Percentiles rank a stretch among this genome's conserved stretches.
phyloP scores from a whole-genome alignment of 2,329 filamentous ascomycete species.

The Colletotrichum sp. region DNA sequence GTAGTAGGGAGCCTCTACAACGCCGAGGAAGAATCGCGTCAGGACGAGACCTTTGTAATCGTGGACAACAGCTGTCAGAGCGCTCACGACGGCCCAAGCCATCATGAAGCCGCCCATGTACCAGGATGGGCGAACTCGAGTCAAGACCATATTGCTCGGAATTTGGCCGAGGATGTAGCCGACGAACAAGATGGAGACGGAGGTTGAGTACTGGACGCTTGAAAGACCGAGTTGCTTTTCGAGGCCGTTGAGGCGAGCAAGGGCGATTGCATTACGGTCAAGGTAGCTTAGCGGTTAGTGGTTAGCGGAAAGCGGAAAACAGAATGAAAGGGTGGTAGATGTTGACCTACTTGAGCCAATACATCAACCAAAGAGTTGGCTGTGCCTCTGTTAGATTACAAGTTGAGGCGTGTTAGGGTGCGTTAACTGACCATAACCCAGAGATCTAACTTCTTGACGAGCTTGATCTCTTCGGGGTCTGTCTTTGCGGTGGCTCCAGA shows the following conservation, averaged over 20 bases:
- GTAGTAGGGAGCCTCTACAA: constrained; percentile 45
- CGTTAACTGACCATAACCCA: constrained; percentile 36
- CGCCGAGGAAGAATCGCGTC: constrained; percentile 40
- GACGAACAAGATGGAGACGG: constrained; percentile 39
- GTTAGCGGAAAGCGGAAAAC: neutral
- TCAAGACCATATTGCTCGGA: constrained; percentile 35
- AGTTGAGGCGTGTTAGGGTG: rapidly evolving
- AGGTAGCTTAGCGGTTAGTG: constrained; percentile 2
- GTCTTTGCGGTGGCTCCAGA: constrained; percentile 43
- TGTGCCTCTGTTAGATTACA: neutral
- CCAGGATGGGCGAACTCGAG: constrained; percentile 48
- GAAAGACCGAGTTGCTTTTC: constrained; percentile 25
- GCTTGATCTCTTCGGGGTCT: constrained; percentile 40
- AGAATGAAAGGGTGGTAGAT: too few relatives aligned
- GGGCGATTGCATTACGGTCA: constrained; percentile 27
- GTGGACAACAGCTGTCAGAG: constrained; percentile 43
- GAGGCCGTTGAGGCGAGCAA: constrained; percentile 31
- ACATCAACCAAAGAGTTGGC: constrained; percentile 41
- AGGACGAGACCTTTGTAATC: constrained; percentile 44
- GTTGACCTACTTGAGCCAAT: constrained; percentile 23
- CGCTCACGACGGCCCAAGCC: constrained; percentile 44
- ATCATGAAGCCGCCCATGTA: constrained; percentile 50
- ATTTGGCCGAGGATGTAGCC: constrained; percentile 41
- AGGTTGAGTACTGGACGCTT: constrained; percentile 36
- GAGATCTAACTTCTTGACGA: constrained; percentile 42